Percentiles rank a stretch among this genome's conserved stretches.
These are phyloP conservation scores for Thecaphora thlaspeos DNA, from an alignment of 1,284 basidiomycete genomes.

Conservation along the genomic window DNA sequence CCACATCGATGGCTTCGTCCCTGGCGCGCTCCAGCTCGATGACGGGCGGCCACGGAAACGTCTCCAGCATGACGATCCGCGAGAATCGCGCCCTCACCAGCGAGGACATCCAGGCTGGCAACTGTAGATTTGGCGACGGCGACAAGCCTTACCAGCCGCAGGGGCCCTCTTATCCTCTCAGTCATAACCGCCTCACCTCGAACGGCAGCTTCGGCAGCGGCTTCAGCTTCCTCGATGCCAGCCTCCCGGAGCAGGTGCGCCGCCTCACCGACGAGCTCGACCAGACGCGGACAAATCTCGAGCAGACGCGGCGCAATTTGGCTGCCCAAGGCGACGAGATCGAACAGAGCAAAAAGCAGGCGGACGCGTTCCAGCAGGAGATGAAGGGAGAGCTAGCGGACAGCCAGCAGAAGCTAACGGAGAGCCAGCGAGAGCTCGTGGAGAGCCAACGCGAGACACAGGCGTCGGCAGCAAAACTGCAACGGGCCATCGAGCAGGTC, in stretches of 20 bases:
- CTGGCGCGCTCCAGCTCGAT: conserved; percentile 23
- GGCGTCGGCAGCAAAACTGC: not conserved
- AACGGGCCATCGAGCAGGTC: not conserved
- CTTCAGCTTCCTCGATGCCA: conserved; percentile 30
- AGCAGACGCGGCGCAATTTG: not conserved
- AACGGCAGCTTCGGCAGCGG: conserved; percentile 25
- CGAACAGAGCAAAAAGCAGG: not conserved
- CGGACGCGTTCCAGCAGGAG: not conserved
- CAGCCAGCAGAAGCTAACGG: not conserved
- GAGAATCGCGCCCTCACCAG: conserved; percentile 8
- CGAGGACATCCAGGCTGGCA: conserved; percentile 1
- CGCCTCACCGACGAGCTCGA: conserved; percentile 20
- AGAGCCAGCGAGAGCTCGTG: not conserved
- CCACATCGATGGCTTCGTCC: conserved; percentile 23
- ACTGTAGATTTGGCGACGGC: no score
- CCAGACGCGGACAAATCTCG: conserved; percentile 2
- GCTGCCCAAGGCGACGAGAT: not conserved
- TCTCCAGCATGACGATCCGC: not conserved
- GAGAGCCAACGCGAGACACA: not conserved
- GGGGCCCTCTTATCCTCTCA: conserved; percentile 14
- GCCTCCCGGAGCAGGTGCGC: conserved; percentile 22
- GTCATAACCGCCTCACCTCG: conserved; percentile 29
- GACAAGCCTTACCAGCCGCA: conserved; percentile 22
- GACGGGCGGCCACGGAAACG: conserved; percentile 16
- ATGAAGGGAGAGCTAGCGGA: not conserved